Evolutionary conservation across 164 flowering plant genomes (phyloP), one percentile per base, ranked within the genome.

Genomic region (Umbellularia californica): DNA sequence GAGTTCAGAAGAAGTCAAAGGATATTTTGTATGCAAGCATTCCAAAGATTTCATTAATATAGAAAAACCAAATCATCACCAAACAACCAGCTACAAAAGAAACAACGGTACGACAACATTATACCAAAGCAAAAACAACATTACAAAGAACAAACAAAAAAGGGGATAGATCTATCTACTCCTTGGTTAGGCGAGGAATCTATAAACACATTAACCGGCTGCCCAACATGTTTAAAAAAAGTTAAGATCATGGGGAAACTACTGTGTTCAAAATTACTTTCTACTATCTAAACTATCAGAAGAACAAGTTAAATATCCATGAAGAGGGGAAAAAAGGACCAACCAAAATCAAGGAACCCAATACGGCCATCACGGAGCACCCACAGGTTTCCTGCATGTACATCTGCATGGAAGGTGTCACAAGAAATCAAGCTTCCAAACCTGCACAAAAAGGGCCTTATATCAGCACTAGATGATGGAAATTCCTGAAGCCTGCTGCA

Each of bases 321-420:
- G 69, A 67, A 4, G 15, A 25, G 33, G 19, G 55, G 55, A 12
- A 27, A 11, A 50, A 69, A 51, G 30, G 14, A 77, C 81, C 68
- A 80, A 94, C 97, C 98, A 82, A 94, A 94, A 83, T 94, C 98
- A 79, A 94, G 96, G 81, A 89, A 95, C 2, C 98, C 97, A 80
- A 95, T 88, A 30, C 98, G 97, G 25, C 98, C 98, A 87, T 95
- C 98, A 52, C 95, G 97, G 50, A 95, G 83, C 50, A 87, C 69
- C 97, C 98, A 95, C 75, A 95, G 81, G 79, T 95, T 95, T 50
- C 98, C 98, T 19, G 97, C 98, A 85, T 95, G 98, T 3, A 95
- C 97, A 87, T 95, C 98, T 52, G 98, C 98, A 85, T 95, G 98
- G 76, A 95, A 95, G 65, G 88, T 79, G 77, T 95, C 98, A 81